Evolutionary conservation across 768 basidiomycete genomes (phyloP).

Genomic region (Clavulina sp.): DNA sequence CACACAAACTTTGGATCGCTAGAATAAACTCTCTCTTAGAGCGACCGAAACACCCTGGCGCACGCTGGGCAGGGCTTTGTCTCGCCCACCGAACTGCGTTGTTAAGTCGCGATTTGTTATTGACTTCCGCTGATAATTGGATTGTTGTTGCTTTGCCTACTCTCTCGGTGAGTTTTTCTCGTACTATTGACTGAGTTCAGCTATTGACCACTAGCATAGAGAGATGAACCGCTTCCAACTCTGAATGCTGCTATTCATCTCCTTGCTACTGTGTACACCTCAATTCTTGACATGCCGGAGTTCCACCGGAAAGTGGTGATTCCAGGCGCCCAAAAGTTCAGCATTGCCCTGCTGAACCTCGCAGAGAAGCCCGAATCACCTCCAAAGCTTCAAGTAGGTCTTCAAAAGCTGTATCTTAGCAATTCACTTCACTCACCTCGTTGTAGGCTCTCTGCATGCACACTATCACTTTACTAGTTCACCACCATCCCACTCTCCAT

Average conservation of each 20-base stretch:
- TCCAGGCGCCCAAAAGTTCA: constrained; percentile 59
- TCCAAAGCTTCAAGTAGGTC: constrained; percentile 28
- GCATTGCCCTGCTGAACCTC: constrained; percentile 35
- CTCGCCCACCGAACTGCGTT: constrained; percentile 49
- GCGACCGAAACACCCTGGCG: constrained; percentile 58
- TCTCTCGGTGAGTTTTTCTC: constrained; percentile 43
- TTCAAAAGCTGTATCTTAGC: neutral
- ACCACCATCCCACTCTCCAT: constrained; percentile 50
- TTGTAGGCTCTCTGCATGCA: constrained; percentile 28
- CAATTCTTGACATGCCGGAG: constrained; percentile 44
- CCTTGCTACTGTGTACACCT: constrained; percentile 40
- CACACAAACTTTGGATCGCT: constrained; percentile 58
- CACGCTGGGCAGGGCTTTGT: constrained; percentile 65
- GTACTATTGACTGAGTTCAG: constrained; percentile 8
- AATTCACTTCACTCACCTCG: neutral
- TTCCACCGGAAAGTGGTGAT: constrained; percentile 64
- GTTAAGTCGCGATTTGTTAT: constrained; percentile 39
- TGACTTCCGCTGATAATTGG: constrained; percentile 62
- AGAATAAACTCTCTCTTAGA: constrained; percentile 49
- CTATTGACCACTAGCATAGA: constrained; percentile 27
- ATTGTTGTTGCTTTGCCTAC: constrained; percentile 42
- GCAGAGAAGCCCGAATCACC: constrained; percentile 31
- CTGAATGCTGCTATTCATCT: constrained; percentile 51
- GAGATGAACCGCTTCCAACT: constrained; percentile 43
- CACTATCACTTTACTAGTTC: constrained; percentile 38